Base-by-base conservation (phyloP, 495 filamentous ascomycete genomes). In the Glutinoglossum americanum region DNA sequence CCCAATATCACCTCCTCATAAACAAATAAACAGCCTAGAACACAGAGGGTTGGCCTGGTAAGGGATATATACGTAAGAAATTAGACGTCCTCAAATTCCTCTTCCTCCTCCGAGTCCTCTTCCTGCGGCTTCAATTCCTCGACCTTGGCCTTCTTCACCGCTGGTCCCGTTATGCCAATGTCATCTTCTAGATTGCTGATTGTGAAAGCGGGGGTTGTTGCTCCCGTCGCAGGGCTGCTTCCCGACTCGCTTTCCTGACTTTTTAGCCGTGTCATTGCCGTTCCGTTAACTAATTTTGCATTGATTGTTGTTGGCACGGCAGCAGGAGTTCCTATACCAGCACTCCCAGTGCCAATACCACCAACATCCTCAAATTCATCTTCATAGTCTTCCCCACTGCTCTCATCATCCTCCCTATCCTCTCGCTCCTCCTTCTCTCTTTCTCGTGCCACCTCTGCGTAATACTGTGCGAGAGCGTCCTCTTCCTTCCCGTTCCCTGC, bases 11-110 rank as follows among this genome's bases (percentile, higher is more conserved):
- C 15, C 15, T 15, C 2, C 15, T 41, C 15, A 2, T 11, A 1
- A 13, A 4, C 37, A 41, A 41, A 11, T 13, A 41, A 8, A 41
- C 37, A 41, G 15, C 37, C 10, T 41, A 41, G 15, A 41, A 41
- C 9, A 15, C 8, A 15, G 32, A 4, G 5, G 10, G 1, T 15
- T 41, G 37, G 37, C 15, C 15, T 17, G 8, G 15, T 11, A 41
- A 15, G 2, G 15, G 5, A 41, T 13, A 41, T 41, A 33, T 33
- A 33, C 30, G 30, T 33, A 33, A 33, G 30, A 9, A 41, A 15
- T 41, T 41, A 41, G 15, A 65, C 81, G 65, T 84, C 80, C 62
- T 82, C 81, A 62, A 84, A 84, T 61, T 82, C 80, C 41, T 82
- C 71, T 15, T 73, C 72, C 47, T 73, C 72, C 37, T 75, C 72